Conservation (phyloP, 2,329 filamentous ascomycete genomes). For the Malbranchea zuffiana region DNA sequence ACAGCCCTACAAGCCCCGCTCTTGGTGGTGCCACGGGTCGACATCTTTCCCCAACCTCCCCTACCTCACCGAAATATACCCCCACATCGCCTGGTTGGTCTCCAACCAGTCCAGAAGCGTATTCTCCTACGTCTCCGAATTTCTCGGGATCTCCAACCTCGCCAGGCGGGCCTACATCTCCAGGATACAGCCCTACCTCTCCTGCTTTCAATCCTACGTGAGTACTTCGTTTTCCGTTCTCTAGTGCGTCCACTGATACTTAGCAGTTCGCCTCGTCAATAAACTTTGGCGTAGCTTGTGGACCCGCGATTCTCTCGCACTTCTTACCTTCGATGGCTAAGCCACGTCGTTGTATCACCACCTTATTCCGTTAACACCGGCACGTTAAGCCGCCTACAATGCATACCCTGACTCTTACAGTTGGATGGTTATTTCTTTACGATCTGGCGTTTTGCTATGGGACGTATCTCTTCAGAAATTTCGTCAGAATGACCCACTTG, state of each 20-base stretch:
- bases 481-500: conserved; percentile 10
- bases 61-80: conserved; percentile 45
- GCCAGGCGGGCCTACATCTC: conserved; percentile 31
- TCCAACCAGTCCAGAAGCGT: conserved; percentile 38
- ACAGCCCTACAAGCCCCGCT: conserved; percentile 45
- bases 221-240: conserved; percentile 16
- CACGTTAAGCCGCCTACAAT: conserved; percentile 5
- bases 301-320: conserved; percentile 4
- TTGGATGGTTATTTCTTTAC: conserved; percentile 12
- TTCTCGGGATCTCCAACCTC: conserved; percentile 38
- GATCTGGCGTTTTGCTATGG: conserved; percentile 11
- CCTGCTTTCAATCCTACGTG: conserved; percentile 36
- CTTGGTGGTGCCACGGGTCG: conserved; percentile 31
- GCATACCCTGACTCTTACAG: conserved; percentile 2
- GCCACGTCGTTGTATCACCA: conserved; percentile 32
- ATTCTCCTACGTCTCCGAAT: conserved; percentile 42
- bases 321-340: conserved; percentile 9
- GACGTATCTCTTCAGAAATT: conserved; percentile 5
- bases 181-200: conserved; percentile 36
- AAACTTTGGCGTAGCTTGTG: conserved; percentile 14
- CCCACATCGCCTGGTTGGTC: conserved; percentile 45
- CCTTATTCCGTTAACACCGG: conserved; percentile 14
- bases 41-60: conserved; percentile 36
- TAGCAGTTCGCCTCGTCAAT: conserved; percentile 33
- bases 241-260: background rate